Evolutionary conservation across 257 asterid genomes (phyloP), one percentile per base, ranked within the genome.

Genomic region (Solanum lycopersicoides): DNA sequence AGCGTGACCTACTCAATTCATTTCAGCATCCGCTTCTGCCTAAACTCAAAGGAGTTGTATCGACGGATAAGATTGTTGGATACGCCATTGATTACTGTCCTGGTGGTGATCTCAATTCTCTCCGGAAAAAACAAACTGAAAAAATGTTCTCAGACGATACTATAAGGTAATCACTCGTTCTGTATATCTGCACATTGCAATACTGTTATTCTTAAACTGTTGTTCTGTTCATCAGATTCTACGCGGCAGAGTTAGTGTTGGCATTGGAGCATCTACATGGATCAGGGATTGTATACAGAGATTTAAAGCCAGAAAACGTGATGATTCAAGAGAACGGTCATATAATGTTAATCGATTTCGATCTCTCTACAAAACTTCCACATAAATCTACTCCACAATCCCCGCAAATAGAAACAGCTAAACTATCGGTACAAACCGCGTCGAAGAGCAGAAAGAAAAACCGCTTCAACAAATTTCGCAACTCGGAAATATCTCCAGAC

Each of bases 11-110:
- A 82, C 84, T 96, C 83, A 91, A 92, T 3, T 89, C 91, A 34
- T 91, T 96, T 30, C 69, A 88, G 39, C 97, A 97, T 90, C 98
- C 99, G 7, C 95, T 97, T 60, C 77, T 97, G 87, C 99, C 99
- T 1, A 93, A 92, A 86, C 99, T 97, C 85, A 95, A 90, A 14
- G 99, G 99, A 30, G 91, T 96, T 86, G 60, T 96, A 84, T 85
- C 86, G 0, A 97, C 98, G 14, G 99, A 97, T 20, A 92, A 89
- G 28, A 89, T 97, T 59, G 93, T 97, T 9, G 99, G 99, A 16
- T 97, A 97, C 37, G 96, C 96, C 5, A 95, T 97, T 69, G 99
- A 97, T 94, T 97, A 94, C 88, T 97, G 99, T 88, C 94, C 99
- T 37, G 99, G 99, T 3, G 93, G 95, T 47, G 95, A 97, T 92